phyloP scores from a whole-genome alignment of 1,139 yeast genomes.

The Diutina sp. region DNA sequence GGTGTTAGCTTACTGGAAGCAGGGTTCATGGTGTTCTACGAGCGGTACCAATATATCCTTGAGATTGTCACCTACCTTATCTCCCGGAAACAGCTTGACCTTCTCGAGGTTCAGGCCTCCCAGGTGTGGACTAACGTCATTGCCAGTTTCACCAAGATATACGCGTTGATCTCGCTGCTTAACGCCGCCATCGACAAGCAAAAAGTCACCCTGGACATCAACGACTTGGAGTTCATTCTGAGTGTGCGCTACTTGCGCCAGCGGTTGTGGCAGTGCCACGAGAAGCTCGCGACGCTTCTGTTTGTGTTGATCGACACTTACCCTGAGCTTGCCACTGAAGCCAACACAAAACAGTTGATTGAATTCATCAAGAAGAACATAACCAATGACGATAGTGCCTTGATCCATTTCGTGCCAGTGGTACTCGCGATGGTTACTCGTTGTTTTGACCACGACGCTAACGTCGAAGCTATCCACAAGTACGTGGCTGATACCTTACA shows the following conservation, averaged over 20 bases:
- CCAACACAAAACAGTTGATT: not conserved
- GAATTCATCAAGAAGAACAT: conserved; percentile 21
- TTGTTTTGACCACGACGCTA: conserved; percentile 10
- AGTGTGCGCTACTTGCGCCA: conserved; percentile 47
- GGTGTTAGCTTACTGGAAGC: conserved; percentile 51
- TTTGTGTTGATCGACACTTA: conserved; percentile 36
- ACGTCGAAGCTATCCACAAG: conserved; percentile 18
- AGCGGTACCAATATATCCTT: conserved; percentile 58
- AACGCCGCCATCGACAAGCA: conserved; percentile 60
- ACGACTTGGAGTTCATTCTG: conserved; percentile 38
- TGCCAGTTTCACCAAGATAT: conserved; percentile 43
- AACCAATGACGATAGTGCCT: conserved; percentile 46
- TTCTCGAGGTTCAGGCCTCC: conserved; percentile 9
- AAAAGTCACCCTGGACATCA: conserved; percentile 26
- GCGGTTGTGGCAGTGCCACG: conserved; percentile 57
- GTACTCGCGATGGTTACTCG: conserved; percentile 32
- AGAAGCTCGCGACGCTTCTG: conserved; percentile 53
- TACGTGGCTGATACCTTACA: conserved; percentile 10
- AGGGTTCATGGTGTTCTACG: conserved; percentile 59
- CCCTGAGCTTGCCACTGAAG: conserved; percentile 15
- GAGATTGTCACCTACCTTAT: conserved; percentile 54
- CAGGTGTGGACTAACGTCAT: conserved; percentile 27
- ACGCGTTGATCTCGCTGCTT: conserved; percentile 38
- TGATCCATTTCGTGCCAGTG: conserved; percentile 55
- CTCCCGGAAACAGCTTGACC: conserved; percentile 16